Evolutionary conservation across 306 rosid genomes (phyloP).

Genomic region (Corylus heterophylla): DNA sequence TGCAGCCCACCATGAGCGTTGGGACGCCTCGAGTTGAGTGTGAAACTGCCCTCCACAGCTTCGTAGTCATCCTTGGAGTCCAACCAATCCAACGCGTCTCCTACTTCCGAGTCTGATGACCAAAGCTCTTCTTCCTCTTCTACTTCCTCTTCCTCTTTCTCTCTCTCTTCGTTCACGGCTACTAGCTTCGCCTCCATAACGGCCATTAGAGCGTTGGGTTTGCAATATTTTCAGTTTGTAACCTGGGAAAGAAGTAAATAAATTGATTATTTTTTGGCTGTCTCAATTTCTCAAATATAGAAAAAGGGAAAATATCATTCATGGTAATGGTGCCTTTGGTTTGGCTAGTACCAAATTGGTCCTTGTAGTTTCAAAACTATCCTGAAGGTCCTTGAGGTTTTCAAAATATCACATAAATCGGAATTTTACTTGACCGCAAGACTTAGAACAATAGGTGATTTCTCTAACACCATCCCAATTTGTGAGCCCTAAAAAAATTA

Average conservation of each 20-base stretch:
- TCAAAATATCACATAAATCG: no score
- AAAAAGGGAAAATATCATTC: no score
- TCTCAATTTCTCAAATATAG: no score
- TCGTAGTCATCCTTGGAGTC: constrained; percentile 56
- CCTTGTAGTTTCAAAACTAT: no score
- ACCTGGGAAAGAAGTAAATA: no score
- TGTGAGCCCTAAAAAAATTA: no score
- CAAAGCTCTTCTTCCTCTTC: constrained; percentile 45
- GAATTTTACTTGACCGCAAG: no score
- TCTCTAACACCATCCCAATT: not conserved
- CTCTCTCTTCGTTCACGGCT: constrained; percentile 5
- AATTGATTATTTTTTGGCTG: no score
- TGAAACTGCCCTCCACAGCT: constrained; percentile 41
- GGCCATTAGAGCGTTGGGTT: not conserved
- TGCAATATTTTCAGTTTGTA: not conserved
- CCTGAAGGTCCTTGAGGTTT: no score
- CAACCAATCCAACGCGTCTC: constrained; percentile 72
- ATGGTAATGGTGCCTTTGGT: no score
- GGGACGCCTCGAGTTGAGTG: constrained; percentile 71
- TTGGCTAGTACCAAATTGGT: no score
- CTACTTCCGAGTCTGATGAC: constrained; percentile 77
- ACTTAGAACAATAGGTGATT: no score
- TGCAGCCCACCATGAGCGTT: constrained; percentile 89
- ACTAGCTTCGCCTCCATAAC: not conserved
- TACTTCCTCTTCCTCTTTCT: constrained; percentile 11